These are phyloP conservation scores for Ophiostoma populinum DNA, from an alignment of 2,329 filamentous ascomycete species.

Conservation along the genomic window DNA sequence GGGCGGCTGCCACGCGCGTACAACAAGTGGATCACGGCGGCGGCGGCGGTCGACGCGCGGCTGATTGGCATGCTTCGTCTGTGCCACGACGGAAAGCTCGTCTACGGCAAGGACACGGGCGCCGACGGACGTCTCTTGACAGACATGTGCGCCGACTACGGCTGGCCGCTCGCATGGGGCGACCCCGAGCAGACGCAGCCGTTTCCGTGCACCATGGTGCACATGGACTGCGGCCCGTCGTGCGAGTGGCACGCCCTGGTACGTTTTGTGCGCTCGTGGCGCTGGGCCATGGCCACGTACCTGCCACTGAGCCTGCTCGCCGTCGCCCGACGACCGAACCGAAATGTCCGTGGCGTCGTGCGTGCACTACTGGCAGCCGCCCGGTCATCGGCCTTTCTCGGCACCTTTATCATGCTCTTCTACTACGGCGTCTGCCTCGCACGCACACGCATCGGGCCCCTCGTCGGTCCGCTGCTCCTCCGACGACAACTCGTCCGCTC, in stretches of 20 bases:
- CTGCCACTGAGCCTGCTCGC: conserved; percentile 56
- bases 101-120: conserved; percentile 58
- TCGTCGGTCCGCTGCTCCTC: conserved; percentile 18
- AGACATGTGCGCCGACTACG: conserved; percentile 55
- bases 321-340: conserved; percentile 24
- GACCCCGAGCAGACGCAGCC: conserved; percentile 53
- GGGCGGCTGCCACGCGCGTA: conserved; percentile 54
- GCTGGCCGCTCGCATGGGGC: conserved; percentile 51
- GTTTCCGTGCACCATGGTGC: conserved; percentile 69
- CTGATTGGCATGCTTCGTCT: conserved; percentile 58
- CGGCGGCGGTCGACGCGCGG: conserved; percentile 56
- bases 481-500: too few relatives aligned
- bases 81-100: conserved; percentile 42
- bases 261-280: conserved; percentile 52
- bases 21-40: conserved; percentile 65
- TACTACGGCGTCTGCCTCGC: conserved; percentile 74
- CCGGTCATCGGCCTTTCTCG: conserved; percentile 62
- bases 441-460: conserved; percentile 57
- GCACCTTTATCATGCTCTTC: conserved; percentile 59
- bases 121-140: conserved; percentile 45
- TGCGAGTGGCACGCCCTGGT: conserved; percentile 59
- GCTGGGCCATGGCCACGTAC: conserved; percentile 60
- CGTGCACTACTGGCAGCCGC: conserved; percentile 14
- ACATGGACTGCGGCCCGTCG: conserved; percentile 57
- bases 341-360: conserved; percentile 27